Evolutionary conservation across 1,284 basidiomycete species (phyloP).

Genomic region (Trichosporon sp.): DNA sequence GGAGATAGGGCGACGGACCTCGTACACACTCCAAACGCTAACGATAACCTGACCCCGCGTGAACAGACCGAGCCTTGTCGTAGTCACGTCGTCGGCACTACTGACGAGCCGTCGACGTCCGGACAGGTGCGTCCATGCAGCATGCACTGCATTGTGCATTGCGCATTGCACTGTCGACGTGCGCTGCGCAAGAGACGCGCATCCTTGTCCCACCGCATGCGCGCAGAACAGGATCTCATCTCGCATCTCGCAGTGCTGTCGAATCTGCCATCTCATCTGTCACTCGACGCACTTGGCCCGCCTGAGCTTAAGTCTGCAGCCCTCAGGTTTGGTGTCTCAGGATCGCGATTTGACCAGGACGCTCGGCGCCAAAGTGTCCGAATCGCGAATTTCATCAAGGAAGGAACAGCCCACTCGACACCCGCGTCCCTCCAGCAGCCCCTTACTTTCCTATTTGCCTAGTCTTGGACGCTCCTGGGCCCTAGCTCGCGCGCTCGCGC

Average conservation of each 20-base stretch:
- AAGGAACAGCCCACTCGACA: neutral
- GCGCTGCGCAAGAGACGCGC: neutral
- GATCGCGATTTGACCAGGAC: neutral
- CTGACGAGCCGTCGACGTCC: neutral
- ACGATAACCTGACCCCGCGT: constrained; percentile 1
- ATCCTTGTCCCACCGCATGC: no score
- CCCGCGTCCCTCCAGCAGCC: neutral
- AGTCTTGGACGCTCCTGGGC: neutral
- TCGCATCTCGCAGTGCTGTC: neutral
- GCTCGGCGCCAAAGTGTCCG: neutral
- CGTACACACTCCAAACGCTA: neutral
- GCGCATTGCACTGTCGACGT: neutral
- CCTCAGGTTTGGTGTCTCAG: neutral
- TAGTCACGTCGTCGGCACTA: neutral
- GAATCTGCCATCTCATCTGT: neutral
- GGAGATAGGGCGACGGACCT: neutral
- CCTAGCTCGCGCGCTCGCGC: neutral
- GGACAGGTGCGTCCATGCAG: no score
- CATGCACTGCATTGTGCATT: neutral
- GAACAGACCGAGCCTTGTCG: no score
- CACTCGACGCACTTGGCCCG: neutral
- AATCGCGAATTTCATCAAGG: no score
- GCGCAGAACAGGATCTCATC: neutral
- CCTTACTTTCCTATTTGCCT: neutral
- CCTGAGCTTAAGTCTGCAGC: neutral